Evolutionary conservation across 2,329 filamentous ascomycete genomes (phyloP), one percentile per base, ranked within the genome.

Genomic region (Alternaria atra): DNA sequence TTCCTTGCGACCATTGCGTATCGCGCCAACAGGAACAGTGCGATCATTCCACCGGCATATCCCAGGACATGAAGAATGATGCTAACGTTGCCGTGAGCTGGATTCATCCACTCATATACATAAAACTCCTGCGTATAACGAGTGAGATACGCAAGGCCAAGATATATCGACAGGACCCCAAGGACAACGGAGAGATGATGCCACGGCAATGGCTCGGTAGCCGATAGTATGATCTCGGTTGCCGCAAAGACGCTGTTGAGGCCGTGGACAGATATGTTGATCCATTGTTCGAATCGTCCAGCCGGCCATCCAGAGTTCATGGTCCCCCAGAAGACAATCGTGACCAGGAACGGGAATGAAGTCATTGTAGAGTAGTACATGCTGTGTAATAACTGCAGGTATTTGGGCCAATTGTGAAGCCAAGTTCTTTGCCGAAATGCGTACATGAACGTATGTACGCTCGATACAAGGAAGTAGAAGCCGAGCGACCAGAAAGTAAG

Each of bases 401-500:
- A 43, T 5, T 64, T 63, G 8, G 76, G 76, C 77, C 78, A 80
- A 6, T 51, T 52, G n/a, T 76, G 68, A 20, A 80, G 64, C 67
- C 73, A 75, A 9, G 75, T 71, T 6, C 54, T 61, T 27, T 72
- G 70, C 13, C 65, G 66, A 25, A 71, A 57, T 39, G 68, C 69
- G 79, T 93, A 94, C 39, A 83, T 83, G 62, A 87, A 80, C 12
- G 90, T 92, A 81, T 95, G 91, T 13, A 87, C 64, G 25, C 89
- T 83, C 0, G 90, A 83, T 67, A 88, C 78, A 60, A 89, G 81
- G 73, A 90, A 90, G 83, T 95, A 96, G 80, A 93, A 93, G 37
- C 86, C 88, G 17, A 94, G 79, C 2, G 91, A 91, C 90, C 91
- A 94, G 84, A 89, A 94, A 13, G 90, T 91, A 50, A 94, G 82